Base-by-base conservation (phyloP, 106 monocot species). In the Hemerocallis citrina region DNA sequence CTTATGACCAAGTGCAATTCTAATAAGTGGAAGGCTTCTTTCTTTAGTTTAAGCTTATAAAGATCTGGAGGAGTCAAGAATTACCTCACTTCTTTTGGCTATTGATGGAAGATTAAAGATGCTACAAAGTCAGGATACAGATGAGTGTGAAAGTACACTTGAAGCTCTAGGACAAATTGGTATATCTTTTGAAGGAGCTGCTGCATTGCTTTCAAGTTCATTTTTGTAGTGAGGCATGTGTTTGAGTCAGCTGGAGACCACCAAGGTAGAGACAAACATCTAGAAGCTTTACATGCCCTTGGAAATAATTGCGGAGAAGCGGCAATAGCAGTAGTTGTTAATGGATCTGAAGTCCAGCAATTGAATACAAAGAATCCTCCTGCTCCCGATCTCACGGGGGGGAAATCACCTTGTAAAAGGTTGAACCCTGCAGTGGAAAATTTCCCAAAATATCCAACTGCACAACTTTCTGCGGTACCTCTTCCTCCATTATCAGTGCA, bases 131-230 rank as follows among this genome's bases (percentile, higher is more conserved):
- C 74, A 77, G 49, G 63, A 85, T 65, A 65, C 68, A 5, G 81
- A 91, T 74, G 96, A 96, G 79, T 63, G 21, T 77, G 96, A 96
- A 64, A 72, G 66, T 69, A 78, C 71, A 38, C 59, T 96, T 56
- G 96, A 96, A 77, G 78, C 96, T 19, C 72, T 96, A 64, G 91
- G 96, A n/a, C 79, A 64, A 70, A 88, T 96, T 63, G 96, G 96
- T 70, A 52, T 70, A 95, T 89, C 86, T 48, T 61, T 21, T 44
- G 66, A 77, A 39, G 96, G 96, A 67, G 96, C 96, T 68, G 38
- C 34, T 34, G 71, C 87, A 27, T 69, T 91, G 52, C 79, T 96
- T 42, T 61, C 73, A 60, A 71, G 66, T 67, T 72, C 83, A 55
- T 54, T 69, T 55, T 56, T 72, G 74, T 70, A 4, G 81, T 70